phyloP scores from a whole-genome alignment of 1,284 basidiomycete species.

The Anthracocystis panici-leucophaei region DNA sequence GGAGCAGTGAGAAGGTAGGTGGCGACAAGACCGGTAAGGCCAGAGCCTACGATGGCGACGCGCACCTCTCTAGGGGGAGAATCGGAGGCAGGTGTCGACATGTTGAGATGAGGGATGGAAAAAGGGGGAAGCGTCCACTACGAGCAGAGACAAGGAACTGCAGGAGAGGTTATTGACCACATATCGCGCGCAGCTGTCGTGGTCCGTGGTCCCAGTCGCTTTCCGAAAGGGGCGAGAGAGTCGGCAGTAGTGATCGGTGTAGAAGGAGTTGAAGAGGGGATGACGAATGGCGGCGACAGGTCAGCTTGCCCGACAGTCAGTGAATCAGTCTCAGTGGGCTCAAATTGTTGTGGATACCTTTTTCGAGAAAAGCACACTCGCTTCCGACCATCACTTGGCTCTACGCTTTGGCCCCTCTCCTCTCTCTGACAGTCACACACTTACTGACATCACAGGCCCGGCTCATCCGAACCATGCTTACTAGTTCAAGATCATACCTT shows the following conservation, averaged over 20 bases:
- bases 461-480: too few relatives aligned
- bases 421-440: too few relatives aligned
- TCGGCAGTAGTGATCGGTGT: background rate
- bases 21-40: slow-evolving; percentile 84
- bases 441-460: too few relatives aligned
- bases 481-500: too few relatives aligned
- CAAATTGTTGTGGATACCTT: too few relatives aligned
- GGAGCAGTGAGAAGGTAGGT: slow-evolving; percentile 83
- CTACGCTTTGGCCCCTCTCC: too few relatives aligned
- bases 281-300: background rate
- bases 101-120: background rate
- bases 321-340: too few relatives aligned
- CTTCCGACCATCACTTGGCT: too few relatives aligned
- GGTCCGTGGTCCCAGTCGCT: too few relatives aligned
- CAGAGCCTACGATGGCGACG: slow-evolving; percentile 87
- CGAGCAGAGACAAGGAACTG: background rate
- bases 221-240: too few relatives aligned
- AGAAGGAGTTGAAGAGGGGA: background rate
- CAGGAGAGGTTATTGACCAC: background rate
- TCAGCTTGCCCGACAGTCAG: background rate
- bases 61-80: slow-evolving; percentile 19
- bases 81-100: background rate
- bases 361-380: too few relatives aligned
- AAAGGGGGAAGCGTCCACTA: background rate
- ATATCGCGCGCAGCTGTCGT: too few relatives aligned